Base-by-base conservation (phyloP, 2,329 filamentous ascomycete species). In the Ceratocystis diversiconidia region DNA sequence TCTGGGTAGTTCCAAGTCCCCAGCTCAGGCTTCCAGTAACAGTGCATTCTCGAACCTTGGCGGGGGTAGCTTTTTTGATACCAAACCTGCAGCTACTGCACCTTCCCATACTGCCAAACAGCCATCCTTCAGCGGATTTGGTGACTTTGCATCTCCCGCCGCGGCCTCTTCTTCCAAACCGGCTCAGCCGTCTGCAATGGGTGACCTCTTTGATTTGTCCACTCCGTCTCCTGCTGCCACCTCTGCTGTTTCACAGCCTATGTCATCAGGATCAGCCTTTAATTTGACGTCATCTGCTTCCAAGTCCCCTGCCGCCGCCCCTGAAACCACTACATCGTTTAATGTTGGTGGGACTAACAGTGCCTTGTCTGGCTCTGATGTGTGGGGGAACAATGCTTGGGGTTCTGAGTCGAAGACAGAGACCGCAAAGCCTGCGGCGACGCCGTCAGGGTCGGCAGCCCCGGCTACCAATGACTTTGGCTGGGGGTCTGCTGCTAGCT, bases 371-470 rank as follows among this genome's bases (percentile, higher is more conserved):
- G 76, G 77, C 64, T 76, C 88, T 66, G 90, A 95, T 72, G 86
- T 92, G 0, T 96, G 91, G 90, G 91, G 90, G 59, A 82, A 82
- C 67, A 90, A 92, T 74, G 92, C 89, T 2, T 99, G 94, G 94
- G 82, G 81, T 67, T 81, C 82, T 2, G 66, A 67, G 12, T 43
- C 63, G 36, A 67, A 67, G 60, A 77, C 84, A 0, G 85, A 85
- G 8, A 78, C 86, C 6, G 80, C 82, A 8, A 78, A 81, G 1
- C 74, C 78, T 3, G 77, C 81, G 3, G 77, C 81, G 2, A 71
- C 77, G 12, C 67, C 74, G 71, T 76, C 80, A 1, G 71, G 76
- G 70, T 15, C 32, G 3, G 46, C 61, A 22, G 43, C 65, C 74
- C 62, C 71, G 68, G 52, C 52, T 7, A 25, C 82, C 7, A 82